Conservation (phyloP, 495 filamentous ascomycete species). For the Penicillium argentinense region DNA sequence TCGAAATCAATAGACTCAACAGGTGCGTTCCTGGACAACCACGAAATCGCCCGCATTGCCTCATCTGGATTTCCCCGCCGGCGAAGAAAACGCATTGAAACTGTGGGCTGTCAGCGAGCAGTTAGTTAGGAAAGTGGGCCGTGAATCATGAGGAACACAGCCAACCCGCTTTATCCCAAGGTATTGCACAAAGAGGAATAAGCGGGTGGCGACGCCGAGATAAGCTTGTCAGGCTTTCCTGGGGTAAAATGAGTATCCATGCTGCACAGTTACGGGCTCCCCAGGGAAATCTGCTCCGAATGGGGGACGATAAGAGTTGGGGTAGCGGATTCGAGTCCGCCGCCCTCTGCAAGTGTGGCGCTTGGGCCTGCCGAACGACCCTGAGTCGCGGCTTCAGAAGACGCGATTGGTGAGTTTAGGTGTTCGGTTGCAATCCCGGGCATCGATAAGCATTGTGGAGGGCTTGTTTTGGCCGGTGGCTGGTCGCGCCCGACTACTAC, state of each 20-base stretch:
- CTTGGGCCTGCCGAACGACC: constrained; percentile 5
- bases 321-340: constrained; percentile 16
- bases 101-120: constrained; percentile 53
- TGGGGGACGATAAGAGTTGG: constrained; percentile 9
- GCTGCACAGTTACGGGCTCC: too few species aligned
- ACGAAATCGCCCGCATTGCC: constrained; percentile 23
- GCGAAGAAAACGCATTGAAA: constrained; percentile 35
- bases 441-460: background rate
- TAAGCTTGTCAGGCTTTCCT: too few species aligned
- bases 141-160: too few species aligned
- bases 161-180: too few species aligned
- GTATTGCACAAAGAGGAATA: too few species aligned
- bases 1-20: constrained; percentile 13
- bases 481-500: too few species aligned
- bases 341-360: background rate
- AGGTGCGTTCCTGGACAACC: constrained; percentile 34
- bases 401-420: background rate
- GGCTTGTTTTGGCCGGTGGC: background rate
- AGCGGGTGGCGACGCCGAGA: too few species aligned
- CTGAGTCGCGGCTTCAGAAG: too few species aligned
- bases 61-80: constrained; percentile 29
- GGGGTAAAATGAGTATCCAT: too few species aligned
- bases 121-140: too few species aligned
- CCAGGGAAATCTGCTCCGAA: too few species aligned
- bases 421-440: background rate